phyloP scores from a whole-genome alignment of 1,139 yeast species.

The Suzukiozyma palmioleophila region DNA sequence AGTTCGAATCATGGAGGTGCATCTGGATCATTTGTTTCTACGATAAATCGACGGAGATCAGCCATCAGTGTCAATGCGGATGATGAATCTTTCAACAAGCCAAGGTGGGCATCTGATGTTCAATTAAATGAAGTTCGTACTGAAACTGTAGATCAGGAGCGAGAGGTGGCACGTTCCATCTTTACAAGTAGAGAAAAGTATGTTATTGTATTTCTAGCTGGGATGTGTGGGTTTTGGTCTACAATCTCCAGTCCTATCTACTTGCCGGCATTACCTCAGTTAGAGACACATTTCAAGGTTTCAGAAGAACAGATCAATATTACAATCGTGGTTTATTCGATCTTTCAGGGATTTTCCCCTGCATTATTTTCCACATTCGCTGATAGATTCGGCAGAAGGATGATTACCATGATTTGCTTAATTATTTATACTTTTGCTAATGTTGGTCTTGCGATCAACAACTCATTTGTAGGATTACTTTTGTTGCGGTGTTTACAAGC shows the following conservation, averaged over 20 bases:
- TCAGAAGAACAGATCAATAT: constrained; percentile 55
- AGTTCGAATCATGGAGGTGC: not conserved
- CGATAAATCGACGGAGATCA: not conserved
- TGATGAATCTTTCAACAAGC: not conserved
- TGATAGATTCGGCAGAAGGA: constrained; percentile 66
- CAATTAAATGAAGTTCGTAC: constrained; percentile 1
- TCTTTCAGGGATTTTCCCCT: constrained; percentile 71
- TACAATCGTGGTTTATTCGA: constrained; percentile 65
- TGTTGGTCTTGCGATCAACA: constrained; percentile 21
- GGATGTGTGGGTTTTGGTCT: constrained; percentile 48
- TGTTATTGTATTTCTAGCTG: constrained; percentile 16
- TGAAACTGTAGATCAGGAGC: not conserved
- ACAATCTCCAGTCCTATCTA: constrained; percentile 68
- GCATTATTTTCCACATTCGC: constrained; percentile 61
- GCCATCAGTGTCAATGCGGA: not conserved
- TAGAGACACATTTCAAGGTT: constrained; percentile 49
- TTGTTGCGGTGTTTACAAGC: constrained; percentile 59
- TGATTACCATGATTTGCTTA: constrained; percentile 52
- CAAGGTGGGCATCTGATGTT: constrained; percentile 2
- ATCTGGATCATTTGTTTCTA: not conserved
- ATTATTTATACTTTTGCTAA: constrained; percentile 16
- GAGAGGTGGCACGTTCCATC: constrained; percentile 6
- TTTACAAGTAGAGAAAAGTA: constrained; percentile 15
- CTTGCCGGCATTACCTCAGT: constrained; percentile 62
- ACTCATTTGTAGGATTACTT: constrained; percentile 24